Evolutionary conservation across 768 basidiomycete species (phyloP).

Genomic region (Lanmaoa pseudosensibilis): DNA sequence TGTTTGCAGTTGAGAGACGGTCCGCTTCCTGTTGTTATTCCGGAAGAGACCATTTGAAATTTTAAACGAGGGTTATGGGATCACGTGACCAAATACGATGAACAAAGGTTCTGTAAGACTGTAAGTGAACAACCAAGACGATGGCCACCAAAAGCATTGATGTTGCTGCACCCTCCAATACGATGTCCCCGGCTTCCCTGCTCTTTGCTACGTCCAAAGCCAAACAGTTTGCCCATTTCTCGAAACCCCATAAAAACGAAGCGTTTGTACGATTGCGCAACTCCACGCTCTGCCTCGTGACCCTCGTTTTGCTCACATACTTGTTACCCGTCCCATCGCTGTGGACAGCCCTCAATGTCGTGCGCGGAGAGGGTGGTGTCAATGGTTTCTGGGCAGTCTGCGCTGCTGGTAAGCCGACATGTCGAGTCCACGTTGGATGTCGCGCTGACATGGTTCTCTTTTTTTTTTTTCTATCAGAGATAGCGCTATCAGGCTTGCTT

Average conservation of each 20-base stretch:
- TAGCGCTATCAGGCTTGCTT: conserved; percentile 31
- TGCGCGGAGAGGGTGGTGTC: conserved; percentile 20
- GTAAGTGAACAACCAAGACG: background rate
- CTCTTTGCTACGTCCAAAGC: conserved; percentile 26
- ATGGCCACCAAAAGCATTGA: conserved; percentile 13
- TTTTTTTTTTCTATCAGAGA: conserved; percentile 23
- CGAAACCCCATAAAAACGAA: conserved; percentile 39
- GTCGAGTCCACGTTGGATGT: background rate
- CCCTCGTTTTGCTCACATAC: conserved; percentile 36
- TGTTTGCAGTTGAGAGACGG: too few relatives aligned
- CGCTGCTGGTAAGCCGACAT: conserved; percentile 29
- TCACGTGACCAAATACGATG: background rate
- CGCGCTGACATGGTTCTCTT: background rate
- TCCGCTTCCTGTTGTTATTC: too few relatives aligned
- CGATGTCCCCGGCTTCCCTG: conserved; percentile 23
- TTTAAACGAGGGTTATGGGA: too few relatives aligned
- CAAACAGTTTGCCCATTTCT: conserved; percentile 21
- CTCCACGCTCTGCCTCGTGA: conserved; percentile 35
- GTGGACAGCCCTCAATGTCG: conserved; percentile 36
- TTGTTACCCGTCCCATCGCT: conserved; percentile 39
- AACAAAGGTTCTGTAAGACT: background rate
- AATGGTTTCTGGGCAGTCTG: conserved; percentile 26
- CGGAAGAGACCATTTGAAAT: too few relatives aligned
- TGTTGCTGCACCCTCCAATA: background rate
- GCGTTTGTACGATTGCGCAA: conserved; percentile 41